Conservation (phyloP, 176 grass and related monocot genomes). For the Aegilops speltoides region DNA sequence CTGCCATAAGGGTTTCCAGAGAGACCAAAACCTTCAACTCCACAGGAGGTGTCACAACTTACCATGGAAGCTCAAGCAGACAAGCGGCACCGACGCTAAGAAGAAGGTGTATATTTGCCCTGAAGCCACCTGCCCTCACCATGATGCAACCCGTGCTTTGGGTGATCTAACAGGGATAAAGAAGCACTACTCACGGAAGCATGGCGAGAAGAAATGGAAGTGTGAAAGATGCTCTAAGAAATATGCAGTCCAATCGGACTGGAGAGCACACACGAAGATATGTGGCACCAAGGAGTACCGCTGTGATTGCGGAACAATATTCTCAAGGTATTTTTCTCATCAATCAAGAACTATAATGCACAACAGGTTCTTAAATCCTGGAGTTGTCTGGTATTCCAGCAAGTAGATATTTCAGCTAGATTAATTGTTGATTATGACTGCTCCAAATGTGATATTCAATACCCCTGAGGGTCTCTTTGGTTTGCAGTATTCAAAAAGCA, state of each 20-base stretch:
- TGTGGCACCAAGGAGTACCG: conserved; percentile 24
- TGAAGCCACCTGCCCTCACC: conserved; percentile 12
- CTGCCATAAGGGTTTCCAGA: conserved; percentile 22
- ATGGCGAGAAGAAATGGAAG: conserved; percentile 26
- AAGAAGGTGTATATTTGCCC: conserved; percentile 24
- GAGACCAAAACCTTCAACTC: conserved; percentile 24
- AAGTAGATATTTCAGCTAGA: not conserved
- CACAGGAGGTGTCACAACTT: conserved; percentile 23
- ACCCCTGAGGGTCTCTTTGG: not conserved
- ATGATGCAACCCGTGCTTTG: conserved; percentile 18
- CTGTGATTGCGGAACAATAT: conserved; percentile 24
- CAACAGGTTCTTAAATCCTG: not conserved
- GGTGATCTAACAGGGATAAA: conserved; percentile 25
- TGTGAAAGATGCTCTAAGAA: conserved; percentile 25
- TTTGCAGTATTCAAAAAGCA: no score
- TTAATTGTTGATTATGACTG: not conserved
- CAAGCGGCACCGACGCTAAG: not conserved
- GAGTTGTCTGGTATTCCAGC: not conserved
- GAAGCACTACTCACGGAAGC: conserved; percentile 16
- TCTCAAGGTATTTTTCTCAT: conserved; percentile 20
- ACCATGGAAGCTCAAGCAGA: conserved; percentile 24
- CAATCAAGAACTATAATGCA: not conserved
- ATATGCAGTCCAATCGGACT: conserved; percentile 17
- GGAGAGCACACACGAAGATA: conserved; percentile 18
- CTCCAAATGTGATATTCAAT: not conserved